Base-by-base conservation (phyloP, 2,329 filamentous ascomycete genomes). In the Colletotrichum tanaceti region DNA sequence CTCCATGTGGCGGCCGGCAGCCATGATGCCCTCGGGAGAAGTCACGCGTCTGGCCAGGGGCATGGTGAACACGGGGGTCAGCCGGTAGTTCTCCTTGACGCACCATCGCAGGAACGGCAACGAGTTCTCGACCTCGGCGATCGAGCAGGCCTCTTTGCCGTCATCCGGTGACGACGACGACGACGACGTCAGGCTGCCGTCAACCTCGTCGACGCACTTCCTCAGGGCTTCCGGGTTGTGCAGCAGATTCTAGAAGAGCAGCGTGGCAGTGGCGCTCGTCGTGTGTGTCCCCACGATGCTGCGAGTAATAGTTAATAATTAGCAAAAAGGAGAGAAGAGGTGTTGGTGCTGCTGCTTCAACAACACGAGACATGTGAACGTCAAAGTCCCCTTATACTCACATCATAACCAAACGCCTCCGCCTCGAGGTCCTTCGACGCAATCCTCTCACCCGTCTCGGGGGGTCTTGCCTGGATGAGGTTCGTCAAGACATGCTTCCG, bases 341-440 rank as follows among this genome's bases (percentile, higher is more conserved):
- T 32, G 28, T 32, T 32, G 7, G 28, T 28, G 7, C 5, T 32
- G 28, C 28, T 32, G 28, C 28, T 32, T 32, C 28, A 32, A 32
- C 6, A n/a, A n/a, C 7, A 32, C 28, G 28, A 9, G 28, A 32
- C 7, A 32, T 32, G 28, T 9, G 1, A 7, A 9, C 2, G 1
- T 32, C 28, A 7, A 7, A 32, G 28, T 32, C 28, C 28, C 28
- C 24, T n/a, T 28, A 5, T 3, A 70, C 73, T 71, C 72, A 78
- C 77, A 80, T 78, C 57, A 79, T 78, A 1, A 1, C 75, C 78
- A 71, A 79, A 80, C 4, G 77, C 77, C 55, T 80, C 77, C 0
- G 78, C 76, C 58, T 78, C 74, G 1, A 80, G 65, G 38, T 80
- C 78, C 1, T 44, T 61, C 46, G 73, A 71, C 1, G 72, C 73